Evolutionary conservation across 1,139 yeast genomes (phyloP).

Genomic region (Sugiyamaella neomexicana): DNA sequence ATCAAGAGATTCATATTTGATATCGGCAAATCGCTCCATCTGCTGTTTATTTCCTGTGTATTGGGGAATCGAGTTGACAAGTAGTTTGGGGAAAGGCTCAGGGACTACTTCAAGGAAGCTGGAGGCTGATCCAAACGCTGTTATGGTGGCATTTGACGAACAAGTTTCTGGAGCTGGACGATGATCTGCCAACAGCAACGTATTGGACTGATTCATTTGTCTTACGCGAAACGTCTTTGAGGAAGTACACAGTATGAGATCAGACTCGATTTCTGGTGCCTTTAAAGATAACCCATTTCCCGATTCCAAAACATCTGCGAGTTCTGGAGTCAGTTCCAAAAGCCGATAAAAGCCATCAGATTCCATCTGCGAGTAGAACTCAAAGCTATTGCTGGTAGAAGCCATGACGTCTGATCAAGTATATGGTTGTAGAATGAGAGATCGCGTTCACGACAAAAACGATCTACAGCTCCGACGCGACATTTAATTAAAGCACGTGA

Average conservation of each 20-base stretch:
- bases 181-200: conserved; percentile 55
- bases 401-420: neutral
- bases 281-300: conserved; percentile 48
- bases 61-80: conserved; percentile 49
- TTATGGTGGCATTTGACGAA: conserved; percentile 33
- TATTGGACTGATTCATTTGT: conserved; percentile 85
- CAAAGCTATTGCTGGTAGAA: neutral
- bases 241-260: conserved; percentile 63
- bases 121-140: conserved; percentile 48
- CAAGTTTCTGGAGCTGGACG: conserved; percentile 38
- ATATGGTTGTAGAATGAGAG: too few species aligned
- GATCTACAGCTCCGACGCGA: too few species aligned
- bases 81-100: conserved; percentile 37
- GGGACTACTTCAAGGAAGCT: conserved; percentile 43
- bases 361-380: conserved; percentile 31
- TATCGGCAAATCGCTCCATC: conserved; percentile 10
- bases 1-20: conserved; percentile 36
- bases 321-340: conserved; percentile 59
- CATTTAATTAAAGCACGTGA: too few species aligned
- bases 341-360: conserved; percentile 50
- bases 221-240: conserved; percentile 62
- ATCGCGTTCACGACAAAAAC: too few species aligned
- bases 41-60: conserved; percentile 45
- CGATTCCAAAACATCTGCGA: conserved; percentile 47
- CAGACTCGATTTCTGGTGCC: conserved; percentile 44